Conservation (phyloP, 169 alveolate genomes). For the Cryptosporidium ubiquitum region DNA sequence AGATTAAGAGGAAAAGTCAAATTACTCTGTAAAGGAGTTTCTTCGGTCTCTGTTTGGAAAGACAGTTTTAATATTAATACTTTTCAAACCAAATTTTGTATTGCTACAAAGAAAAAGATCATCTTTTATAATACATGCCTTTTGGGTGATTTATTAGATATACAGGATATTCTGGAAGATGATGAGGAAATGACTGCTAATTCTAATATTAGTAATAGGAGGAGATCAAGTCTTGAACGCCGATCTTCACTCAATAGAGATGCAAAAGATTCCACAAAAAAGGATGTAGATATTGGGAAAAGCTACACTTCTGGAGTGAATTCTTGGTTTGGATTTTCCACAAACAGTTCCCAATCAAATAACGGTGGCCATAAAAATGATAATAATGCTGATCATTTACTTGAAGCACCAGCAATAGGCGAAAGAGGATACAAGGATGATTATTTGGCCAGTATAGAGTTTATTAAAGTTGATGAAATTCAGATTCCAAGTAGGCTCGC, state of each 20-base stretch:
- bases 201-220: not conserved
- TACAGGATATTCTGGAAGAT: slow-evolving; percentile 11
- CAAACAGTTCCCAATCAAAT: not conserved
- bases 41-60: slow-evolving; percentile 51
- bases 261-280: not conserved
- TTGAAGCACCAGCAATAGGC: not conserved
- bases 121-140: slow-evolving; percentile 60
- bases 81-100: slow-evolving; percentile 61
- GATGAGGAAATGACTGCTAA: not conserved
- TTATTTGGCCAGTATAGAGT: slow-evolving; percentile 4
- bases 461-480: slow-evolving; percentile 28
- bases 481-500: slow-evolving; percentile 37
- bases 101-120: slow-evolving; percentile 29
- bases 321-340: slow-evolving; percentile 66
- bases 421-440: not conserved
- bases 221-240: not conserved
- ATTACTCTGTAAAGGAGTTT: slow-evolving; percentile 37
- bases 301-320: slow-evolving; percentile 1
- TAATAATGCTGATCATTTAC: not conserved
- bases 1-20: slow-evolving; percentile 32
- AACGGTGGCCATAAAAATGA: not conserved
- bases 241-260: not conserved
- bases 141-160: slow-evolving; percentile 42
- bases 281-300: not conserved
- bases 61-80: slow-evolving; percentile 37